A percentile compares a stretch with the other conserved stretches of the same genome.
Evolutionary conservation across 2,329 filamentous ascomycete species (phyloP).

Genomic region (Penicillium sp.): DNA sequence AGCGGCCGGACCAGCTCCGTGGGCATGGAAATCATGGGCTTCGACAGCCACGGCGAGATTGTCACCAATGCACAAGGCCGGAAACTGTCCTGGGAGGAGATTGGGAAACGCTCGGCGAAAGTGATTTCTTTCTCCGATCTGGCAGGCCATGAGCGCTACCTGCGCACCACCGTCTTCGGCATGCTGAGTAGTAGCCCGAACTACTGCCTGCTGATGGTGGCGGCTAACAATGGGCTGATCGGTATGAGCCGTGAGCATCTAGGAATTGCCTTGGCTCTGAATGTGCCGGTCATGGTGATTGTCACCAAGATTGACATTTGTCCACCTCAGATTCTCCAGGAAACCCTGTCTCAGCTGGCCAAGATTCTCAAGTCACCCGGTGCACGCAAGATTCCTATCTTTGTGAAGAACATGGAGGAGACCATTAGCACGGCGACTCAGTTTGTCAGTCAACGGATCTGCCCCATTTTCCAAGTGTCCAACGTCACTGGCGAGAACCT

Average conservation of each 20-base stretch:
- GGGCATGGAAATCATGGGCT: constrained; percentile 98
- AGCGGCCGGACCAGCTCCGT: constrained; percentile 93
- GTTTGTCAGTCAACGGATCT: constrained; percentile 92
- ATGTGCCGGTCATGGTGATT: constrained; percentile 96
- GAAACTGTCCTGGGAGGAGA: constrained; percentile 94
- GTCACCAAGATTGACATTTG: constrained; percentile 99
- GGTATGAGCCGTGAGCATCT: constrained; percentile 99
- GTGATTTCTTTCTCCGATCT: constrained; percentile 95
- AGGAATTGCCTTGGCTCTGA: constrained; percentile 87
- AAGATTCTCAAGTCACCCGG: constrained; percentile 92
- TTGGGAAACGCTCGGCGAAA: constrained; percentile 88
- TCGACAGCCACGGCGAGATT: constrained; percentile 79
- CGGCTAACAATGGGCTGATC: constrained; percentile 92
- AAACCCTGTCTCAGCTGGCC: constrained; percentile 86
- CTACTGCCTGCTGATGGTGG: constrained; percentile 97
- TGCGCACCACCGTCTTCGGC: constrained; percentile 94
- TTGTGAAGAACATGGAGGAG: constrained; percentile 85
- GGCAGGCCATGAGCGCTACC: constrained; percentile 90
- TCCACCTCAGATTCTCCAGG: constrained; percentile 87
- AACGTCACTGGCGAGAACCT: constrained; percentile 93
- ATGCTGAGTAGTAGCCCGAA: constrained; percentile 91
- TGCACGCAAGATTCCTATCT: constrained; percentile 90
- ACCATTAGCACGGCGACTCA: constrained; percentile 94
- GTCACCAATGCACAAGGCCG: constrained; percentile 78
- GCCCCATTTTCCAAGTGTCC: constrained; percentile 94